phyloP scores from a whole-genome alignment of 306 rosid species.

The Cicer judaicum region DNA sequence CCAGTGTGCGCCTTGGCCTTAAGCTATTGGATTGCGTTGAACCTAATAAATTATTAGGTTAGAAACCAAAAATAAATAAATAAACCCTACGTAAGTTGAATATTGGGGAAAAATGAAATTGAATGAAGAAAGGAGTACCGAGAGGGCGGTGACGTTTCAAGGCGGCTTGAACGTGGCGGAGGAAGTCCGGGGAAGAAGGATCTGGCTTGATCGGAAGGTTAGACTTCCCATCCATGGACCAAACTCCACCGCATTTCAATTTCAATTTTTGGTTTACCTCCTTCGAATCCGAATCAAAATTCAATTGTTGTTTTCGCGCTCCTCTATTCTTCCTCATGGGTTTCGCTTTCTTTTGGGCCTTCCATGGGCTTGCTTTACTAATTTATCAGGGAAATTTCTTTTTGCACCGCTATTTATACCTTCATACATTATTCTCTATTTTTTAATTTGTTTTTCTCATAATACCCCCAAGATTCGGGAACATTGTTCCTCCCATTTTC shows the following conservation, averaged over 20 bases:
- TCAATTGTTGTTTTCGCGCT: neutral
- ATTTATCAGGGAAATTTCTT: neutral
- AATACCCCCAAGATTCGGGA: no score
- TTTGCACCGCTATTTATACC: neutral
- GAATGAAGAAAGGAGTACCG: constrained; percentile 14
- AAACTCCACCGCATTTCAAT: constrained; percentile 56
- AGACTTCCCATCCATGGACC: constrained; percentile 92
- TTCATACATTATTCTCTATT: no score
- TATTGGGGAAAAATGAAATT: neutral
- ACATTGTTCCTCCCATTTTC: no score
- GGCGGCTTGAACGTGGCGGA: constrained; percentile 57
- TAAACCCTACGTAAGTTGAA: constrained; percentile 2
- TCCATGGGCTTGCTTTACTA: neutral
- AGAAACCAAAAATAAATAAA: neutral
- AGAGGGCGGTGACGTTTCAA: constrained; percentile 57
- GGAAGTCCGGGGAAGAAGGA: constrained; percentile 63
- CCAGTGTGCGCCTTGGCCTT: constrained; percentile 69
- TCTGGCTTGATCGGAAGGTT: constrained; percentile 61
- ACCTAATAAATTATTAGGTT: constrained; percentile 42
- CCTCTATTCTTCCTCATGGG: constrained; percentile 2
- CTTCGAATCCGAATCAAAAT: neutral
- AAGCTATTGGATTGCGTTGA: constrained; percentile 56
- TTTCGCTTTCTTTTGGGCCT: neutral
- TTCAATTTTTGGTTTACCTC: constrained; percentile 4
- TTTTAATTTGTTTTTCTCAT: no score